A percentile compares a stretch with the other conserved stretches of the same genome.
Conservation (phyloP, 2,329 filamentous ascomycete genomes). For the Botrytis deweyae region DNA sequence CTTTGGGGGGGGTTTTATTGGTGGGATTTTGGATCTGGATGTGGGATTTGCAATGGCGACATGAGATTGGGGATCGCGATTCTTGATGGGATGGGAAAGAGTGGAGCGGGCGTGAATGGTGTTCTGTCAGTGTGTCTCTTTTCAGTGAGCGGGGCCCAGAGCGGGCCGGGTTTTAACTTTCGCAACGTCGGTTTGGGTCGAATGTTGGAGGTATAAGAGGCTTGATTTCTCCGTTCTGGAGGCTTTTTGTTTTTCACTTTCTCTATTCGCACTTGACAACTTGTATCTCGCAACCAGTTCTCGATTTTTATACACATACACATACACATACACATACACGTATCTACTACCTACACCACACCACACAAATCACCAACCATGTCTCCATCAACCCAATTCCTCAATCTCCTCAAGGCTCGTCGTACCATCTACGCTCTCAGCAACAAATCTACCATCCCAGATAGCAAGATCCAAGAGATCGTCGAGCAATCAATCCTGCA, state of each 20-base stretch:
- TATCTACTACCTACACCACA: not conserved
- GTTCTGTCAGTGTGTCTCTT: not conserved
- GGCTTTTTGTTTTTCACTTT: not conserved
- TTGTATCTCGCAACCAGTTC: not conserved
- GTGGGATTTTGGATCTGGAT: not conserved
- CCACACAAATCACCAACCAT: not conserved
- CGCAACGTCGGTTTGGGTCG: not conserved
- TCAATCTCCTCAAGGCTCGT: constrained; percentile 62
- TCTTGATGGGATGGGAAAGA: not conserved
- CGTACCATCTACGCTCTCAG: constrained; percentile 68
- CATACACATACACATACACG: not conserved
- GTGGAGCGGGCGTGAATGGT: not conserved
- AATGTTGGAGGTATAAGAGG: not conserved
- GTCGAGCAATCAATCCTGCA: constrained; percentile 63
- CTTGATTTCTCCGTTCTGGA: not conserved
- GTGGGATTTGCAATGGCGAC: not conserved
- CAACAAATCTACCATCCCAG: constrained; percentile 60
- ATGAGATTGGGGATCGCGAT: not conserved
- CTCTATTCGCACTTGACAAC: no score
- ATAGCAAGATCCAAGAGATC: constrained; percentile 62
- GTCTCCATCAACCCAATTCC: constrained; percentile 44
- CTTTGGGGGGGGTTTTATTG: not conserved
- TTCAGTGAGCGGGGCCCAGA: not conserved
- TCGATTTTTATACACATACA: not conserved
- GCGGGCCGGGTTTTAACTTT: not conserved